Evolutionary conservation across 192 early-diverging fungal genomes (phyloP), one percentile per base, ranked within the genome.

Genomic region (Rhizophagus clarus): DNA sequence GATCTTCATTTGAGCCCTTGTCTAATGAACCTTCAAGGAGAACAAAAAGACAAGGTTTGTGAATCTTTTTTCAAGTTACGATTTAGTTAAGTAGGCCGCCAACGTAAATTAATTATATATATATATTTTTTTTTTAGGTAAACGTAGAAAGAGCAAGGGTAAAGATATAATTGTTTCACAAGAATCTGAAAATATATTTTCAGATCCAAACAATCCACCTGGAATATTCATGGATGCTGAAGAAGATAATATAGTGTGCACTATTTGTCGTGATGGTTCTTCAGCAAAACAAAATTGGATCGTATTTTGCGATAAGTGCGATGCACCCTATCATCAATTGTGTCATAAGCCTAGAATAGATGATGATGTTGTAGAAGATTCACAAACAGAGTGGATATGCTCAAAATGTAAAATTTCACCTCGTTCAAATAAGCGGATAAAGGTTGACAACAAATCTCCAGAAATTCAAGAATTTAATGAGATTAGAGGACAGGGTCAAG

Each of bases 311-410:
- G 82, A 83, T 66, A 37, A 45, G 4, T 83, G 82, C 61, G 82
- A 83, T 70, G 71, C 71, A 26, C 82, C 82, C 28, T 83, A 71
- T 76, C 82, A 83, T 74, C 82, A 83, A 45, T 72, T 68, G 70
- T 83, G 82, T 68, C 82, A 83, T 56, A 76, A 49, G 22, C 82
- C 82, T 15, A 61, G 20, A 11, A 80, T 83, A 40, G 82, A 83
- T n/a, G 77, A 79, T 67, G 47, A 29, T 15, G 76, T 72, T 7
- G 32, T 74, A 9, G 67, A 73, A 32, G 71, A 74, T 62, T 60
- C 64, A 11, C 79, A 79, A 22, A 68, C 79, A 22, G 70, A 64
- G 32, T 83, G 82, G 82, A 81, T 70, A 49, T 83, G 82, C 32
- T 20, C 29, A 17, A 61, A 80, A 42, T 83, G 82, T 73, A 69